Base-by-base conservation (phyloP, 2,329 filamentous ascomycete species). In the Nothomitra cinnamomea region DNA sequence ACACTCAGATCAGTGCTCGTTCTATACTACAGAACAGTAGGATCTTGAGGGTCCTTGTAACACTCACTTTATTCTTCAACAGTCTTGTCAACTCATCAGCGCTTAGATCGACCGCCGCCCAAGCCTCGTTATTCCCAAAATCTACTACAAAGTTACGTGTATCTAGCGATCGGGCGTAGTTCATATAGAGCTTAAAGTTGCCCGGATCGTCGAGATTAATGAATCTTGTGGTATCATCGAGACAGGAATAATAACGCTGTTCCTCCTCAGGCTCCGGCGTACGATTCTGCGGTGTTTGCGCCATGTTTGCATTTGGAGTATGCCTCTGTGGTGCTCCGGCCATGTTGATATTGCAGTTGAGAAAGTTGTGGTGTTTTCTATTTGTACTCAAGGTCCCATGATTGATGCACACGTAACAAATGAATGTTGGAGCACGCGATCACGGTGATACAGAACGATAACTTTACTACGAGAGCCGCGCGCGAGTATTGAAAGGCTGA, bases 101-200 rank as follows among this genome's bases (percentile, higher is more conserved):
- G 2, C 65, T 61, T 7, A 84, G 48, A 56, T 71, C 61, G 32
- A 66, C 62, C 2, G 66, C 66, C 55, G 66, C 68, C 61, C 64
- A 66, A 7, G 69, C 69, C 56, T 68, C 63, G 21, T 68, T 63
- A 38, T 66, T 65, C 13, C 69, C 67, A 55, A 71, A 71, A 56
- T 70, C 67, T 38, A 71, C 60, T 24, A 69, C 63, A 54, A 71
- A 71, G 56, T 70, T 71, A 12, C 56, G 57, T 0, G 67, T 69
- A 12, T 53, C 40, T 19, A 41, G 19, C 7, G 15, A 22, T 47
- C 13, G 38, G 13, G 40, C 21, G 32, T 2, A 22, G 17, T 22
- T 49, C n/a, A 48, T 36, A 49, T 12, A 40, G 25, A 3, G 8
- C 2, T 8, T 21, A 32, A 24, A 42, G 3, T 43, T 15, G 19